Conservation (phyloP, 768 basidiomycete genomes). For the Lactarius hatsudake region DNA sequence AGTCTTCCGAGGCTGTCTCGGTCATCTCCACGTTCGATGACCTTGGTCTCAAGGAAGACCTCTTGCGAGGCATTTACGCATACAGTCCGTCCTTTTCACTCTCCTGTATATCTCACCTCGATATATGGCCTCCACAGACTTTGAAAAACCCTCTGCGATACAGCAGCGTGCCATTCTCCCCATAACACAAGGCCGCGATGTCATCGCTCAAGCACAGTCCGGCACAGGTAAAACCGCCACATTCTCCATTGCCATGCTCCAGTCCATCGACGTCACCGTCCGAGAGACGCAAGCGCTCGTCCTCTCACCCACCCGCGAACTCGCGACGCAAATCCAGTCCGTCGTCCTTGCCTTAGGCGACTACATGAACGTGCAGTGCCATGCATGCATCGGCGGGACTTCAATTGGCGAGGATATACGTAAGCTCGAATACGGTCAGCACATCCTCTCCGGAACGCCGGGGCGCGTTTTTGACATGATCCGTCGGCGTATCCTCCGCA, state of each 20-base stretch:
- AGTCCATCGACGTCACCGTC: constrained; percentile 93
- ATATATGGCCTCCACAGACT: constrained; percentile 46
- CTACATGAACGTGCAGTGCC: constrained; percentile 99
- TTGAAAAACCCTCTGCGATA: constrained; percentile 98
- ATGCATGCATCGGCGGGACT: constrained; percentile 96
- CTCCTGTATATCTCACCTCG: constrained; percentile 8
- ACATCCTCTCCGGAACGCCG: constrained; percentile 95
- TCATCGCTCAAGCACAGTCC: constrained; percentile 98
- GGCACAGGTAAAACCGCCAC: constrained; percentile 99
- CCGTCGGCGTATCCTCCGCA: constrained; percentile 85
- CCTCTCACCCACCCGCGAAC: constrained; percentile 95
- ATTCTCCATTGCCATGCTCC: constrained; percentile 96
- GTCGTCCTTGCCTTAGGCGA: constrained; percentile 95
- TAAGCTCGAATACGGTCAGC: constrained; percentile 95
- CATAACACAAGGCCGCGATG: constrained; percentile 93
- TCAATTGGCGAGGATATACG: constrained; percentile 97
- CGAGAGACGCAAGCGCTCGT: constrained; percentile 96
- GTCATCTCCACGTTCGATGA: constrained; percentile 90
- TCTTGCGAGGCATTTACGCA: constrained; percentile 95
- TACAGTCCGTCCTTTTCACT: constrained; percentile 65
- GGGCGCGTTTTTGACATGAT: constrained; percentile 99
- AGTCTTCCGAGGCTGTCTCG: constrained; percentile 89
- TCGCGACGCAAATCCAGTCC: constrained; percentile 98
- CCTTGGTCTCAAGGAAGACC: constrained; percentile 89
- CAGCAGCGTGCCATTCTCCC: constrained; percentile 98